These are phyloP conservation scores for Parmelia sp. DNA, from an alignment of 495 filamentous ascomycete genomes.

Conservation along the genomic window DNA sequence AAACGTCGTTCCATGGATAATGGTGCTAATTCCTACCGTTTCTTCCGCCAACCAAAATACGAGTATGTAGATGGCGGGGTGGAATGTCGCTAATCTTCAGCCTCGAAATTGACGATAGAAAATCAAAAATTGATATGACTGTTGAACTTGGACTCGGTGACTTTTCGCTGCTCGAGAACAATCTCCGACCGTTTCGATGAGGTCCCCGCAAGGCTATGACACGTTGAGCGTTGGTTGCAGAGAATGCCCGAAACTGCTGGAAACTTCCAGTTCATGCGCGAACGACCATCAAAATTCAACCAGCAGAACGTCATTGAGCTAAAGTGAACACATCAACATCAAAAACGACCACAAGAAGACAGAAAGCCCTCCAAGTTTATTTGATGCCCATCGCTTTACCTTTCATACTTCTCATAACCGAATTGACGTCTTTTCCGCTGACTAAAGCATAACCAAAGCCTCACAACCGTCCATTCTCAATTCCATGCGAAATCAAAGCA, in stretches of 20 bases:
- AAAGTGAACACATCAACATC: not conserved
- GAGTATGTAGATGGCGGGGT: constrained; percentile 19
- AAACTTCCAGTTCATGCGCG: constrained; percentile 16
- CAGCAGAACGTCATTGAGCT: not conserved
- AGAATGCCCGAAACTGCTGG: constrained; percentile 15
- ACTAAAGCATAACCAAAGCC: not conserved
- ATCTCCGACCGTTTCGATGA: not conserved
- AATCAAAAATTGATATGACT: no score
- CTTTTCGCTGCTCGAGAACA: not conserved
- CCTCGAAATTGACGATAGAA: no score
- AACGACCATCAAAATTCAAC: not conserved
- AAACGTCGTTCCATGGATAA: not conserved
- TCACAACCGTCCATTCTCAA: not conserved
- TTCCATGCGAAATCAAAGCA: no score
- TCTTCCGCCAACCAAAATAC: not conserved
- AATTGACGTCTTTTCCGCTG: not conserved
- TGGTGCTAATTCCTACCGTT: not conserved
- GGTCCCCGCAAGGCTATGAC: not conserved
- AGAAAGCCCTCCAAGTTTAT: not conserved
- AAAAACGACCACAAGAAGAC: not conserved
- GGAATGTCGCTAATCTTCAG: constrained; percentile 16
- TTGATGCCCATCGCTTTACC: not conserved
- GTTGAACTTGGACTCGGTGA: no score
- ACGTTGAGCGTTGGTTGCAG: not conserved
- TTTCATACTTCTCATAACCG: not conserved